Evolutionary conservation across 129 eudicot genomes (phyloP), one percentile per base, ranked within the genome.

Genomic region (Flaveria bidentis): DNA sequence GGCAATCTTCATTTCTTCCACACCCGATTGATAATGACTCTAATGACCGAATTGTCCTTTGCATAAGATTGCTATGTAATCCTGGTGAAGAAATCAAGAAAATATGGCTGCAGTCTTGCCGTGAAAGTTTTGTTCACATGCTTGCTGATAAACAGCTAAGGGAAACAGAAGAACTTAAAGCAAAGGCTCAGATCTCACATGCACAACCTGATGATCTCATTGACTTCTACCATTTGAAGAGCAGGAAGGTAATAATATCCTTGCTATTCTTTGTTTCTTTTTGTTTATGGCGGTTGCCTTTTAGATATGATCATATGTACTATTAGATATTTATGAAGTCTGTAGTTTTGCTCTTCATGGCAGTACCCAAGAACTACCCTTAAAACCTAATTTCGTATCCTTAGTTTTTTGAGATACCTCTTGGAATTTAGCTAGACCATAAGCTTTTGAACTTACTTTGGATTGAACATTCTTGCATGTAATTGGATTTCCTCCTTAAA

Each of bases 151-250:
- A 94, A 80, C 97, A 91, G 82, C 74, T 87, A 60, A 86, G 96
- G 55, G 98, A 94, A 77, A 89, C 97, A 18, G 98, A 91, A 64
- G 98, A 94, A 77, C 80, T 88, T 16, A 94, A 87, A 79, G 98
- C 96, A 4, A 94, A 94, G 84, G 97, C 98, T 60, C 97, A 81
- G 83, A 77, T 89, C 46, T 87, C 98, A 55, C 86, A 83, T 73
- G 86, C 97, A 67, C 98, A 94, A 73, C 98, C 98, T 20, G 98
- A 94, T 84, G 98, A 94, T 77, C 93, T 91, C 63, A 94, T 94
- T 77, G 98, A 94, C 78, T 94, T 94, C 75, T 94, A 94, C 71
- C 98, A 94, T 86, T 67, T 94, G 85, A 91, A 94, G 92, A 94
- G 97, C 83, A 86, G 97, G 78, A 91, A 81, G 97, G 98, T 94